Evolutionary conservation across 2,329 filamentous ascomycete genomes (phyloP).

Genomic region (Fusarium sp.): DNA sequence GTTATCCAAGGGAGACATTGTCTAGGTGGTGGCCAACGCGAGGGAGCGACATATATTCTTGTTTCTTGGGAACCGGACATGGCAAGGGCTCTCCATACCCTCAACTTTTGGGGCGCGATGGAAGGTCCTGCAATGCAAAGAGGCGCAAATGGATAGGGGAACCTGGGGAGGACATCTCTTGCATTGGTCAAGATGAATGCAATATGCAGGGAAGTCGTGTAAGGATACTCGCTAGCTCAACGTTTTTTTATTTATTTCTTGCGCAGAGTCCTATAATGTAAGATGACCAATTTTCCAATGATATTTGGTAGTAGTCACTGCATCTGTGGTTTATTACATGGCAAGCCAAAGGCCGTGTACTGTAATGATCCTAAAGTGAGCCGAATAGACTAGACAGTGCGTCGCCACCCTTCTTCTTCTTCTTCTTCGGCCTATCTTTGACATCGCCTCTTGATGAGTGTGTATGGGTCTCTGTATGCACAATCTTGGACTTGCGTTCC

Average conservation of each 20-base stretch:
- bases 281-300: constrained; percentile 36
- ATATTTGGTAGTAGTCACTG: not conserved
- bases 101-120: constrained; percentile 37
- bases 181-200: constrained; percentile 43
- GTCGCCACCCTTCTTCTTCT: constrained; percentile 67
- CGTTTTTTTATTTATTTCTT: constrained; percentile 36
- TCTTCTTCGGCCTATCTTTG: constrained; percentile 65
- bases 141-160: constrained; percentile 49
- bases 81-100: constrained; percentile 33
- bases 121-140: constrained; percentile 41
- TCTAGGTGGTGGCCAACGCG: constrained; percentile 25
- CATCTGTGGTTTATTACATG: not conserved
- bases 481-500: constrained; percentile 20
- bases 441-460: constrained; percentile 53
- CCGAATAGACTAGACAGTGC: constrained; percentile 82
- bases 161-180: constrained; percentile 45
- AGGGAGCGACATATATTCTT: constrained; percentile 41
- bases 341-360: not conserved
- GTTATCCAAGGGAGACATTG: constrained; percentile 26
- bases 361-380: constrained; percentile 56
- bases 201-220: constrained; percentile 21
- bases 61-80: constrained; percentile 45
- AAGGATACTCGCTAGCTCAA: constrained; percentile 32
- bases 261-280: constrained; percentile 49
- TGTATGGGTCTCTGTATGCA: constrained; percentile 30